Conservation (phyloP, 2,329 filamentous ascomycete genomes). For the Grosmannia clavigera region DNA sequence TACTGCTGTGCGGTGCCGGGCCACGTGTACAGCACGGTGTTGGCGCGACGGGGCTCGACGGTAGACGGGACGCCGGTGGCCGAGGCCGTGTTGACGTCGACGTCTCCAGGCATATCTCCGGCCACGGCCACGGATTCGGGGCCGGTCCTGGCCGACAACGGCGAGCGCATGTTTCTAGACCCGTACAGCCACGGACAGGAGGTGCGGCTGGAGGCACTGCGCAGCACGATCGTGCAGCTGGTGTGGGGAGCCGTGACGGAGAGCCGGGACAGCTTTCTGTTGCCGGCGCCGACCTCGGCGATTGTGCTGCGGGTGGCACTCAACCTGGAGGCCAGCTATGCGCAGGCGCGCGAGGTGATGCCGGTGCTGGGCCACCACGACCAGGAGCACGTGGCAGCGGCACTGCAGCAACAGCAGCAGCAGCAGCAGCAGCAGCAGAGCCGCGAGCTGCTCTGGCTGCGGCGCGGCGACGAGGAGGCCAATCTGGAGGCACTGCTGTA, state of each 20-base stretch:
- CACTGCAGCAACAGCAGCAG: background rate
- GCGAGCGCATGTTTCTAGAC: constrained; percentile 65
- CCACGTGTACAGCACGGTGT: constrained; percentile 73
- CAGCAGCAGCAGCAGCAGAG: background rate
- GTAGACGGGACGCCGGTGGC: constrained; percentile 39
- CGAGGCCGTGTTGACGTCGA: background rate
- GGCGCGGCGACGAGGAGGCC: constrained; percentile 36
- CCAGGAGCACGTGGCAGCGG: too few relatives aligned
- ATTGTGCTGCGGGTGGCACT: constrained; percentile 65
- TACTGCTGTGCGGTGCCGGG: constrained; percentile 71
- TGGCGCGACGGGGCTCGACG: constrained; percentile 45
- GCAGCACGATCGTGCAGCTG: constrained; percentile 41
- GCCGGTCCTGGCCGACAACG: constrained; percentile 8
- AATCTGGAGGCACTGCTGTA: constrained; percentile 52
- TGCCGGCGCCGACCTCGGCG: constrained; percentile 49
- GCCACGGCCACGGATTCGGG: background rate
- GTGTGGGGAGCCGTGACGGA: constrained; percentile 27
- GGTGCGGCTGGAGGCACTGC: constrained; percentile 46
- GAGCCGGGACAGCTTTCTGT: constrained; percentile 39
- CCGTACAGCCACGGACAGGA: constrained; percentile 63
- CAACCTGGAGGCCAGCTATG: constrained; percentile 65
- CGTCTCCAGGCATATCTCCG: background rate
- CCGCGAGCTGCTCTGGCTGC: background rate
- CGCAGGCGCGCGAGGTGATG: constrained; percentile 26
- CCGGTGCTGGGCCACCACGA: too few relatives aligned